Evolutionary conservation across 768 basidiomycete genomes (phyloP), one percentile per base, ranked within the genome.

Genomic region (Tricholoma terreum): DNA sequence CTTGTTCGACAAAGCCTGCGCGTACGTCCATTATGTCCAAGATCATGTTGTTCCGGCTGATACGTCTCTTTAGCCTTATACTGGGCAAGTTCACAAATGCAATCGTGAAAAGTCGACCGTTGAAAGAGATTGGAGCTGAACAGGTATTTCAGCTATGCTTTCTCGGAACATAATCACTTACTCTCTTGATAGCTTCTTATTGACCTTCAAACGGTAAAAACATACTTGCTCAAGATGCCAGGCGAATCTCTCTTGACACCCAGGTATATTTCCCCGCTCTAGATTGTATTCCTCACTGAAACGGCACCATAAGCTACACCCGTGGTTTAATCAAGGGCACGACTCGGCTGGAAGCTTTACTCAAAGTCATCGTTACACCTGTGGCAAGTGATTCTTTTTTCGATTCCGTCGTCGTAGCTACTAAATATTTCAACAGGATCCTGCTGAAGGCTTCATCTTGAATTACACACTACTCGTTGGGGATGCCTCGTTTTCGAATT

Each of bases 391-490:
- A 9, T 21, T 17, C 30, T 33, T 21, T 17, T n/a, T 46, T 34
- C 22, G 22, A 9, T 24, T 40, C 40, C 21, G n/a, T 56, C 17
- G 3, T 12, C n/a, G 34, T n/a, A 30, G 2, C 24, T 12, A 34
- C 55, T 24, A 45, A 54, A 50, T 46, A 12, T 33, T 22, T 58
- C n/a, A 14, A 0, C 52, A 96, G 88, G 92, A 95, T 65, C 94
- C 96, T 14, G 77, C 92, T 1, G 94, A 96, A 69, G 92, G 90
- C 2, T 98, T 99, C 67, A 92, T 98, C 59, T 80, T 94, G 55
- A 98, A 98, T 67, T 99, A 98, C 67, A 94, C 92, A 7, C 80
- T 98, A 22, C 80, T 98, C 56, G 91, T 99, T 60, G 92, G 92
- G 21, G 96, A 98, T 72, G 87, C 90, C 5, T 95, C 94, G 2